Conservation (phyloP, 805 yeast species). For the Kuraishia cidri region DNA sequence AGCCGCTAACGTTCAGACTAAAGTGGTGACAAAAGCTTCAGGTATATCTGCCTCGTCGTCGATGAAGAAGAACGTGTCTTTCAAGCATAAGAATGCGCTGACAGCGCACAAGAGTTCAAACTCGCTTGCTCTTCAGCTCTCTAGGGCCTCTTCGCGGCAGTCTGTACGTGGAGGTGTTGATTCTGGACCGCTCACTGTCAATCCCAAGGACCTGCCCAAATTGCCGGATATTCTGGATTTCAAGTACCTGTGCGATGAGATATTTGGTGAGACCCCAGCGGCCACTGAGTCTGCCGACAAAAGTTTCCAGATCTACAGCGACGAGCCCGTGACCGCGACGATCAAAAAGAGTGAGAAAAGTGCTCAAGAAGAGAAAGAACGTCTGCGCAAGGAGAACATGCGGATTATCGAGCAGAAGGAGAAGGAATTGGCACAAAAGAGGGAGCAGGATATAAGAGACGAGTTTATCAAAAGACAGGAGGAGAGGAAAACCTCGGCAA, state of each 20-base stretch:
- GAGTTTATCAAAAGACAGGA: too few species aligned
- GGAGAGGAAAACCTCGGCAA: not conserved
- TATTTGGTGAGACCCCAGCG: constrained; percentile 1
- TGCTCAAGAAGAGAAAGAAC: constrained; percentile 2
- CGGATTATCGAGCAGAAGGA: not conserved
- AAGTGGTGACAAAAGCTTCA: constrained; percentile 20
- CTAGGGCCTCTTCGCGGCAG: not conserved
- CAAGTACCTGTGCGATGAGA: constrained; percentile 4
- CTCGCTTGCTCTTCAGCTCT: constrained; percentile 2
- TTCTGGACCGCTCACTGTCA: constrained; percentile 5
- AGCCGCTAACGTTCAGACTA: constrained; percentile 8
- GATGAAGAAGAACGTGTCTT: constrained; percentile 39
- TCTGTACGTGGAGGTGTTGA: too few species aligned
- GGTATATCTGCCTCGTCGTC: constrained; percentile 38
- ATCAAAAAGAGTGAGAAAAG: constrained; percentile 2
- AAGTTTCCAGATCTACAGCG: constrained; percentile 3
- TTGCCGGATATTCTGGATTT: constrained; percentile 13
- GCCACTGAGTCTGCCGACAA: not conserved
- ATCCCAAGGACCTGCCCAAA: constrained; percentile 15
- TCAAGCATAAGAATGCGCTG: constrained; percentile 15
- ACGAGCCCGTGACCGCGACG: not conserved
- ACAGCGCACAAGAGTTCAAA: constrained; percentile 4
- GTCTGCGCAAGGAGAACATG: not conserved
- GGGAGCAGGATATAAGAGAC: not conserved
- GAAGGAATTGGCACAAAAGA: not conserved